These are phyloP conservation scores for Claviceps paspali DNA, from an alignment of 2,329 filamentous ascomycete species.

Conservation along the genomic window DNA sequence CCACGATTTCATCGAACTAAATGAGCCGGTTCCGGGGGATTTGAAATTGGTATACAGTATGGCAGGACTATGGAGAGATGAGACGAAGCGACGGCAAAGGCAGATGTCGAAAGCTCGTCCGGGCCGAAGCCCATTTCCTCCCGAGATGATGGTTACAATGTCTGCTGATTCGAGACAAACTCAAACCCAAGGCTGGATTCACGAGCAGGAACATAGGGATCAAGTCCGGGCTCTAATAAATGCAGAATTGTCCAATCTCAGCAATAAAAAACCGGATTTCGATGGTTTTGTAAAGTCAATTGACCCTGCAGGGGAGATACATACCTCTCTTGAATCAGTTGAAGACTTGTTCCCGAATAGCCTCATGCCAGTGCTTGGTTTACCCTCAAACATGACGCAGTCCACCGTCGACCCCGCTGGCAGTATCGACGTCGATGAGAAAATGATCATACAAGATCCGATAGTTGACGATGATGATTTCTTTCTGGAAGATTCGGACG, in stretches of 20 bases:
- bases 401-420: slow-evolving; percentile 21
- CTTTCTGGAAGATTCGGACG: slow-evolving; percentile 37
- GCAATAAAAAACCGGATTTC: slow-evolving; percentile 34
- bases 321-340: slow-evolving; percentile 68
- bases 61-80: slow-evolving; percentile 85
- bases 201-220: slow-evolving; percentile 68
- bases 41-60: slow-evolving; percentile 86
- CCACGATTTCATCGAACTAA: slow-evolving; percentile 68
- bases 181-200: slow-evolving; percentile 72
- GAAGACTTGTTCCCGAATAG: slow-evolving; percentile 71
- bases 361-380: slow-evolving; percentile 32
- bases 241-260: slow-evolving; percentile 41
- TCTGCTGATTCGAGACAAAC: slow-evolving; percentile 65
- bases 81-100: slow-evolving; percentile 62
- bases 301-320: slow-evolving; percentile 43
- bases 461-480: slow-evolving; percentile 33
- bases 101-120: slow-evolving; percentile 49
- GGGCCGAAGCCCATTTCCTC: slow-evolving; percentile 61
- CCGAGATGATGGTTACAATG: slow-evolving; percentile 75
- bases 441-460: slow-evolving; percentile 32
- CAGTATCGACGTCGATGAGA: slow-evolving; percentile 51
- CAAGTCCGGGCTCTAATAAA: slow-evolving; percentile 47
- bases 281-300: slow-evolving; percentile 46
- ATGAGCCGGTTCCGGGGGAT: slow-evolving; percentile 45
- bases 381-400: slow-evolving; percentile 26